Evolutionary conservation across 768 basidiomycete genomes (phyloP).

Genomic region (Leucosporidium scottii): DNA sequence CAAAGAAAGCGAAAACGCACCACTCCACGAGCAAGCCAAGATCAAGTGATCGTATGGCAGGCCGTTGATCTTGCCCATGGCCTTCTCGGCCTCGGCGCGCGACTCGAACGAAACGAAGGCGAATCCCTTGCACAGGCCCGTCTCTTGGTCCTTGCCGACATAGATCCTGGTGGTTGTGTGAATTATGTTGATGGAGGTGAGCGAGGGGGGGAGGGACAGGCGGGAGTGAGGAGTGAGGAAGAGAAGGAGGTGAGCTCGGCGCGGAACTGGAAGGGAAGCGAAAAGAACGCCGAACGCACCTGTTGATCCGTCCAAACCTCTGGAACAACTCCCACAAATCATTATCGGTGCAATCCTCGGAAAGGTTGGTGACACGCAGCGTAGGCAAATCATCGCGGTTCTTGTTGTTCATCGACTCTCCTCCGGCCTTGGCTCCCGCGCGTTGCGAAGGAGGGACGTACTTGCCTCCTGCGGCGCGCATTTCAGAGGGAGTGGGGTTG

Average conservation of each 20-base stretch:
- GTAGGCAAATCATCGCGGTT: slow-evolving; percentile 88
- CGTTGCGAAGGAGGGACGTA: slow-evolving; percentile 95
- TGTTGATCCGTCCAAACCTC: slow-evolving; percentile 54
- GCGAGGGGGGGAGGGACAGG: background rate
- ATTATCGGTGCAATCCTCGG: slow-evolving; percentile 87
- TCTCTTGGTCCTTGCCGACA: slow-evolving; percentile 89
- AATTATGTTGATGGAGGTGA: slow-evolving; percentile 42
- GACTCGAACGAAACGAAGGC: slow-evolving; percentile 96
- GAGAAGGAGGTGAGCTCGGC: background rate
- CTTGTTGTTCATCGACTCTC: slow-evolving; percentile 67
- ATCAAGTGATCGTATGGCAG: slow-evolving; percentile 39
- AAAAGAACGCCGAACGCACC: slow-evolving; percentile 11
- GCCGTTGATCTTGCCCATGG: slow-evolving; percentile 61
- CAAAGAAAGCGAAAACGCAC: background rate
- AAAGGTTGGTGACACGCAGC: slow-evolving; percentile 91
- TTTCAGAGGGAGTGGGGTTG: slow-evolving; percentile 4
- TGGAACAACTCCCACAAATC: slow-evolving; percentile 89
- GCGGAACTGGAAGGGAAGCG: background rate
- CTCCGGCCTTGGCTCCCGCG: slow-evolving; percentile 54
- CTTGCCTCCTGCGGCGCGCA: slow-evolving; percentile 57
- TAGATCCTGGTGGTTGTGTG: slow-evolving; percentile 60
- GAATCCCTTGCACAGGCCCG: slow-evolving; percentile 90
- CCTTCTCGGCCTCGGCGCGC: slow-evolving; percentile 66
- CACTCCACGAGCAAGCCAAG: slow-evolving; percentile 15
- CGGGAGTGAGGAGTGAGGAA: background rate